phyloP scores from a whole-genome alignment of 768 basidiomycete genomes.

The Rickenella mellea region DNA sequence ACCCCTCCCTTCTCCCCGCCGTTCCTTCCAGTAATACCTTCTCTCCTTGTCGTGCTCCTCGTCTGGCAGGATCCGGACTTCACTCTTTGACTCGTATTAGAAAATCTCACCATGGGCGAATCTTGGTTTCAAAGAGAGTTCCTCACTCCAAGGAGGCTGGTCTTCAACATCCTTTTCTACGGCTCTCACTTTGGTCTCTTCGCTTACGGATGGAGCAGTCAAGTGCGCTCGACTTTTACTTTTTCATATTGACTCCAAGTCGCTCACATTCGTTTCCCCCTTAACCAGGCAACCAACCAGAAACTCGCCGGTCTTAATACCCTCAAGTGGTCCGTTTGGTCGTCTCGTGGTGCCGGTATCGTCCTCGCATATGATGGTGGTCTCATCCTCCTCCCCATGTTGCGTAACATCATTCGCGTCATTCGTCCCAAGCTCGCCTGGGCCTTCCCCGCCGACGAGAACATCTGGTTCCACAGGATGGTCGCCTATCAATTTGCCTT shows the following conservation, averaged over 20 bases:
- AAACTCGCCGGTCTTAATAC: constrained; percentile 68
- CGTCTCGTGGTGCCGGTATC: constrained; percentile 84
- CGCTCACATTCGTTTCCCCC: constrained; percentile 3
- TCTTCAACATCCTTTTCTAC: constrained; percentile 75
- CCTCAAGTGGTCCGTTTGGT: constrained; percentile 81
- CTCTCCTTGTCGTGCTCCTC: constrained; percentile 7
- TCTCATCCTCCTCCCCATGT: constrained; percentile 80
- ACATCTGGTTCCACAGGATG: constrained; percentile 93
- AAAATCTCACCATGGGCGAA: constrained; percentile 41
- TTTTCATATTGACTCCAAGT: not conserved
- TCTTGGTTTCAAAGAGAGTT: constrained; percentile 70
- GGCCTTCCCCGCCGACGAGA: constrained; percentile 88
- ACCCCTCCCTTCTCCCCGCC: constrained; percentile 17
- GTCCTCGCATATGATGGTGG: constrained; percentile 82
- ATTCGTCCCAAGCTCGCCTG: constrained; percentile 74
- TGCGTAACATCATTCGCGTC: constrained; percentile 80
- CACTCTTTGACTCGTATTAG: constrained; percentile 17
- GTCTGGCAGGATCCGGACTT: constrained; percentile 46
- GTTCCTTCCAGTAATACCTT: constrained; percentile 5
- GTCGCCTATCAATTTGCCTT: constrained; percentile 93
- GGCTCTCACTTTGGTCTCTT: constrained; percentile 68
- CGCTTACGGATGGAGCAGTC: constrained; percentile 81
- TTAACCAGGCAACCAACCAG: constrained; percentile 42
- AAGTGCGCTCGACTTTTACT: constrained; percentile 33
- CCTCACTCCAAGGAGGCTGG: constrained; percentile 48